Evolutionary conservation across 2,329 filamentous ascomycete genomes (phyloP).

Genomic region (Diplodia corticola): DNA sequence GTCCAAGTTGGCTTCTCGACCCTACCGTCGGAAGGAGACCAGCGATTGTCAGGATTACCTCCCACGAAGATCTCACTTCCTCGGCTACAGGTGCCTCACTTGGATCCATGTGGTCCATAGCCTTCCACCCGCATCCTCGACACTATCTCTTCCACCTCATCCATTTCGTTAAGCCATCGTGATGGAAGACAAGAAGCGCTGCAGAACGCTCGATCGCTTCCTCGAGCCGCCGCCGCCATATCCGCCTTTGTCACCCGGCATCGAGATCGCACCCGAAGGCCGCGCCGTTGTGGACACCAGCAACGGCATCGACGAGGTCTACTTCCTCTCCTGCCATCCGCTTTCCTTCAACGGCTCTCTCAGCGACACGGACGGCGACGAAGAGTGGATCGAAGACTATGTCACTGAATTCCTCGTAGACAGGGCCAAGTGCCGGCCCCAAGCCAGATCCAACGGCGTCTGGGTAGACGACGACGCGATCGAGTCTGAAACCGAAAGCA

Average conservation of each 20-base stretch:
- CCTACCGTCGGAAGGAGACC: too few relatives aligned
- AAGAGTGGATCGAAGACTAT: neutral
- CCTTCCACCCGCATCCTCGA: neutral
- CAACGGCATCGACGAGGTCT: neutral
- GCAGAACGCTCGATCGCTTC: neutral
- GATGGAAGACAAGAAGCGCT: neutral
- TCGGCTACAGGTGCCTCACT: neutral
- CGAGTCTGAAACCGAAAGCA: neutral
- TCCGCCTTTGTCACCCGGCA: neutral
- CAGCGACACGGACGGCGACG: neutral
- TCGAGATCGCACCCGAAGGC: neutral
- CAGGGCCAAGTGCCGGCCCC: neutral
- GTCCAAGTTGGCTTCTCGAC: too few relatives aligned
- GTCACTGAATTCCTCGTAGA: neutral
- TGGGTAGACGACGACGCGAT: neutral
- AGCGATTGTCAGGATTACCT: neutral
- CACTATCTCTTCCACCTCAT: neutral
- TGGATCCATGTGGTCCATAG: neutral
- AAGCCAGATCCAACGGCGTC: neutral
- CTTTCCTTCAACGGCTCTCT: neutral
- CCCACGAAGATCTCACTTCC: neutral
- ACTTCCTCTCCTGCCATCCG: conserved; percentile 2
- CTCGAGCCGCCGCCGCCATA: neutral
- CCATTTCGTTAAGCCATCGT: too few relatives aligned
- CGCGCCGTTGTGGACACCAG: neutral